A percentile compares a stretch with the other conserved stretches of the same genome.
Conservation (phyloP, 2,329 filamentous ascomycete genomes). For the Colletotrichum sp. region DNA sequence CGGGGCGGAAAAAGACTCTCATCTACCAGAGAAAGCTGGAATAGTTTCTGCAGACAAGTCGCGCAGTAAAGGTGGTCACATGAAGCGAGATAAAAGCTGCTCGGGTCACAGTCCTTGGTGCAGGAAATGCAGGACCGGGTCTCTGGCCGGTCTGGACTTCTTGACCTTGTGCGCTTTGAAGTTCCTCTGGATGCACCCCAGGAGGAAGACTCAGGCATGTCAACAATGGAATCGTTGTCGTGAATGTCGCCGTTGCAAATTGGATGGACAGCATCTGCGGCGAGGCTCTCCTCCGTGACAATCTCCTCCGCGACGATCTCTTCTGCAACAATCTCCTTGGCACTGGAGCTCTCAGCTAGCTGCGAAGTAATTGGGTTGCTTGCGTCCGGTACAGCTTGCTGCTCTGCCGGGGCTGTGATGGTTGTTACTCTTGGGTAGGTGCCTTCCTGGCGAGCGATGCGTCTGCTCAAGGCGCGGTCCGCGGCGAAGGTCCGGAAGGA, state of each 20-base stretch:
- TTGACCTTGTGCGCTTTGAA: background rate
- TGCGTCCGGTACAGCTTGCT: background rate
- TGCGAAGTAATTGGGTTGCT: background rate
- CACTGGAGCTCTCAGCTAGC: background rate
- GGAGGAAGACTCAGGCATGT: background rate
- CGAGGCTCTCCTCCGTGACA: background rate
- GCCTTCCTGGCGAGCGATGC: background rate
- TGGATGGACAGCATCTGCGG: background rate
- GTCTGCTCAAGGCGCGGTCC: background rate
- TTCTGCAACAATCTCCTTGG: background rate
- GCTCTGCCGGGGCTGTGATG: background rate
- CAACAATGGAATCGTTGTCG: background rate
- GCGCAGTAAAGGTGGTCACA: background rate
- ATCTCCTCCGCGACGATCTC: background rate
- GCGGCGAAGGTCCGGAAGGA: background rate
- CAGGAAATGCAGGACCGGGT: background rate
- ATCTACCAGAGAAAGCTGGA: background rate
- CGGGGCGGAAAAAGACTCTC: background rate
- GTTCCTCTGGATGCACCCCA: background rate
- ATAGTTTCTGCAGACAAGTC: background rate
- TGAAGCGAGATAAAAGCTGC: background rate
- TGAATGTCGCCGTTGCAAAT: rapidly evolving
- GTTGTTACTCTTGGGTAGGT: background rate
- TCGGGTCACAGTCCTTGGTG: background rate
- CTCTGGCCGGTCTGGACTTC: background rate